Evolutionary conservation across 2,329 filamentous ascomycete genomes (phyloP), one percentile per base, ranked within the genome.

Genomic region (Trichoderma sp.): DNA sequence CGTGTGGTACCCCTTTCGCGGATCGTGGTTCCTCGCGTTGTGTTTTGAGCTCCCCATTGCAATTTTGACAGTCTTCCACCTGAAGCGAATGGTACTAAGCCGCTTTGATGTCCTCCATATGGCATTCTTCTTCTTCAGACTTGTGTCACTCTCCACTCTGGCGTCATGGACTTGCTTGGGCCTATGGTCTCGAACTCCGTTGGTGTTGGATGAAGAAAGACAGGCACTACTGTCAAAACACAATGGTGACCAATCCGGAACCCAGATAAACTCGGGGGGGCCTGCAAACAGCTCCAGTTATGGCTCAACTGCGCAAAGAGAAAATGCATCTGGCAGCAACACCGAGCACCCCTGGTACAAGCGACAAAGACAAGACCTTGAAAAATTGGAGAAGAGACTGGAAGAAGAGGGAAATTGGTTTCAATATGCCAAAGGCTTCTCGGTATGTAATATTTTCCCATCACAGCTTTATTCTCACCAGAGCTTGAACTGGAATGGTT

Each of bases 401-500:
- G 85, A 90, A 75, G 87, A 91, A 71, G 87, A 91, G 69, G 92
- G 92, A 1, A 92, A 89, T 71, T 95, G 91, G 91, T 85, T 92
- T 72, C 86, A 87, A 54, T 96, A 96, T 75, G 83, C 90, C 32
- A 93, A 91, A 75, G 87, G 90, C 6, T 96, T 94, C 79, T 83
- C 84, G 74, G 87, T 85, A 78, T 69, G 79, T 71, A 43, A 43
- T 32, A n/a, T 24, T 24, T n/a, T 34, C 43, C 37, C 10, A 13
- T 16, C 18, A 59, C 11, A 26, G 8, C 30, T 26, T 18, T 21
- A 37, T 28, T 21, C n/a, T 32, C 13, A 30, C 8, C 34, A 10
- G 8, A n/a, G 18, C 52, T 7, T 26, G 4, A 28, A 43, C 32
- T 10, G 14, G 16, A 18, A 46, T 49, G 3, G 4, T 16, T 56